Conservation (phyloP, 2,329 filamentous ascomycete genomes). For the Botrytis pseudocinerea region DNA sequence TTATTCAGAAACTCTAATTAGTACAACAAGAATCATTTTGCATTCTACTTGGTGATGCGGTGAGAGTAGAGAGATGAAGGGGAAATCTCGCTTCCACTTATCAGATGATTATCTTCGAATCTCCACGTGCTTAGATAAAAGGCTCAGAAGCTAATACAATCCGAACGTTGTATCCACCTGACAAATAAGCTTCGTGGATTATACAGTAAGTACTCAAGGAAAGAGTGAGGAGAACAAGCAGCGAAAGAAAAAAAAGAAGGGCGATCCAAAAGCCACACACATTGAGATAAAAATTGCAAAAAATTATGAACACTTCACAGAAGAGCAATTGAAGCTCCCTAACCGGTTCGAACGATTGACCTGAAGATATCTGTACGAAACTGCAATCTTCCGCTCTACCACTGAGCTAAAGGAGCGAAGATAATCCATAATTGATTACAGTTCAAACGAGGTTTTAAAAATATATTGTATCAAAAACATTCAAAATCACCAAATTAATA, state of each 20-base stretch:
- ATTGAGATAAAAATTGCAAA: not conserved
- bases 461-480: accelerated
- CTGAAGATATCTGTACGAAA: constrained; percentile 27
- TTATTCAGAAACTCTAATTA: not conserved
- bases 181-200: not conserved
- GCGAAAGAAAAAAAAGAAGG: not conserved
- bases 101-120: not conserved
- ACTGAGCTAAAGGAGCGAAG: constrained; percentile 32
- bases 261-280: too few species aligned
- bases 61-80: not conserved
- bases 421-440: not conserved
- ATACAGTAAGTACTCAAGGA: not conserved
- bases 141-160: not conserved
- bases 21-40: not conserved
- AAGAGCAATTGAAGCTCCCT: constrained; percentile 28
- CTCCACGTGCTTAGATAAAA: not conserved
- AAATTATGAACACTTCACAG: not conserved
- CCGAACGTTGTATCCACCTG: not conserved
- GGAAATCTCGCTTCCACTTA: not conserved
- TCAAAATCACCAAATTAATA: too few species aligned
- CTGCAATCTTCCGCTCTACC: constrained; percentile 34
- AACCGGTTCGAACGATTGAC: constrained; percentile 33
- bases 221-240: not conserved
- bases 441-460: accelerated
- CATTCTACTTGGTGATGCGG: not conserved